Conservation (phyloP, 805 yeast species). For the Cyberlindnera amylophila region DNA sequence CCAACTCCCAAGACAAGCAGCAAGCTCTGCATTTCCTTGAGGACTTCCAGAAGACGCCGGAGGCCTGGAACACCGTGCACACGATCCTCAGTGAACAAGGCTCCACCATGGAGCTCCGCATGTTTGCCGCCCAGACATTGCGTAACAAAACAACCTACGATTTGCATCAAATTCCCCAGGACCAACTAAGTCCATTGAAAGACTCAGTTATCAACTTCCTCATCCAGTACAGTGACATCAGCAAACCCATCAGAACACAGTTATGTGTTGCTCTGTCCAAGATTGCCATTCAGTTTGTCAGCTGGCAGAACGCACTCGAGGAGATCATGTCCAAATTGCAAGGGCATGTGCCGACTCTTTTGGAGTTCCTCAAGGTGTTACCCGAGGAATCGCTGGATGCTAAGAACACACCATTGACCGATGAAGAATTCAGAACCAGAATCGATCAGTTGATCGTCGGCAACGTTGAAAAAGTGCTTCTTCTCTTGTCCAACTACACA, state of each 20-base stretch:
- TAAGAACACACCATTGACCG: constrained; percentile 72
- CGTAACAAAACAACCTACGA: constrained; percentile 83
- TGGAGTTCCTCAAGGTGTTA: constrained; percentile 79
- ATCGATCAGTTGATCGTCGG: constrained; percentile 57
- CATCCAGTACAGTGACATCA: constrained; percentile 40
- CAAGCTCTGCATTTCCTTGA: constrained; percentile 59
- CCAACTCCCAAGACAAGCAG: constrained; percentile 31
- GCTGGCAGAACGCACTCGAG: constrained; percentile 67
- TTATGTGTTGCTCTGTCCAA: constrained; percentile 78
- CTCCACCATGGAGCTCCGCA: constrained; percentile 50
- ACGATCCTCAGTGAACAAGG: constrained; percentile 39
- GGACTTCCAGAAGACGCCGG: constrained; percentile 73
- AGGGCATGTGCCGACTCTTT: constrained; percentile 40
- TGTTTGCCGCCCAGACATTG: constrained; percentile 90
- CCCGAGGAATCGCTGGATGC: constrained; percentile 89
- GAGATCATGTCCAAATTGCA: constrained; percentile 58
- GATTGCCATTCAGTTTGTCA: constrained; percentile 69
- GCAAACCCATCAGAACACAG: constrained; percentile 72
- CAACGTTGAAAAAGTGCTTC: constrained; percentile 66
- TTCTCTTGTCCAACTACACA: constrained; percentile 53
- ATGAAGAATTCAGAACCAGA: constrained; percentile 70
- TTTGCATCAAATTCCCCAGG: constrained; percentile 66
- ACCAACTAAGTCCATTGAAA: constrained; percentile 57
- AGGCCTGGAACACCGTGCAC: constrained; percentile 76
- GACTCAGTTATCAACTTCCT: constrained; percentile 60